Conservation (phyloP, 441 rosid genomes). For the Omphalea diandra region DNA sequence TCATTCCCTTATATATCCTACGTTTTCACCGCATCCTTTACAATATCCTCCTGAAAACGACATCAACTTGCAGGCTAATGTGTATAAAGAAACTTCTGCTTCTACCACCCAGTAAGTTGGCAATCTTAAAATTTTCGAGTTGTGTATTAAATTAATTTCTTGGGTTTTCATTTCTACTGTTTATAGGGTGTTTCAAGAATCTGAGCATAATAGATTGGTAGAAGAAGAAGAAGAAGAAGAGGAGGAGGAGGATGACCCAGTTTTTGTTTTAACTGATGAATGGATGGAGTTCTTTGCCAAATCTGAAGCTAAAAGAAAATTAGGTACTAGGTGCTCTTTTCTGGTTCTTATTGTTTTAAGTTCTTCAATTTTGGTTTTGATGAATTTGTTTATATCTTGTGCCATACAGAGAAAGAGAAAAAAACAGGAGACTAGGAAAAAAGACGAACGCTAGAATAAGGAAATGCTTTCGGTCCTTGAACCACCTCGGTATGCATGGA, state of each 20-base stretch:
- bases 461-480: neutral
- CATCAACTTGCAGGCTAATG: conserved; percentile 16
- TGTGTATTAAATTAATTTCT: neutral
- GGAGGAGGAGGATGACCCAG: conserved; percentile 42
- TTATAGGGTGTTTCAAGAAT: conserved; percentile 36
- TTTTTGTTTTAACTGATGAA: conserved; percentile 62
- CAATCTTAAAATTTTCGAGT: neutral
- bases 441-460: conserved; percentile 18
- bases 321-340: conserved; percentile 26
- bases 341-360: neutral
- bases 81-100: conserved; percentile 8
- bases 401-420: conserved; percentile 44
- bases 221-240: conserved; percentile 28
- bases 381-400: neutral
- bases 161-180: conserved; percentile 2
- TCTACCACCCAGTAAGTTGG: conserved; percentile 32
- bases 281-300: conserved; percentile 62
- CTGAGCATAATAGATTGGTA: conserved; percentile 25
- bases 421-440: conserved; percentile 41
- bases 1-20: conserved; percentile 19
- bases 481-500: too few relatives aligned
- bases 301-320: conserved; percentile 61
- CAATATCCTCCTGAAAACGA: conserved; percentile 16
- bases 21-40: conserved; percentile 18
- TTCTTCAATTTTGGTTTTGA: neutral